phyloP scores from a whole-genome alignment of 345 rosid genomes.

The Litchi chinensis region DNA sequence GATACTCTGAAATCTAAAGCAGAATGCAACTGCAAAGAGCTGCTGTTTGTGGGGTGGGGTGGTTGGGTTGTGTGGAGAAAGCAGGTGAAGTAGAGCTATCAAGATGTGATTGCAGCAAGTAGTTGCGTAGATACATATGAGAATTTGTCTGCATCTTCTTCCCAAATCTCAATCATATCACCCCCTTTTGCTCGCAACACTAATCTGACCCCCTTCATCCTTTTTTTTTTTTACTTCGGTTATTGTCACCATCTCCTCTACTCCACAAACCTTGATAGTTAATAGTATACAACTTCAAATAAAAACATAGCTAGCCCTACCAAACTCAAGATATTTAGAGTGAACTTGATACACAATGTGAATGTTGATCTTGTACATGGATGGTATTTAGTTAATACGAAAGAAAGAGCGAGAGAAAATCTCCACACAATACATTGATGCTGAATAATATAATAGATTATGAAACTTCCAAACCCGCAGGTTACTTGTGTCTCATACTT shows the following conservation, averaged over 20 bases:
- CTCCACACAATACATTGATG: not conserved
- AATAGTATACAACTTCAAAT: conserved; percentile 17
- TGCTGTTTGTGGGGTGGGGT: conserved; percentile 18
- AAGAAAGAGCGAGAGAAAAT: too few relatives aligned
- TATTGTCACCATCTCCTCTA: conserved; percentile 27
- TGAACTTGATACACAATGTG: too few relatives aligned
- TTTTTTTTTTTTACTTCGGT: not conserved
- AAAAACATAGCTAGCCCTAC: not conserved
- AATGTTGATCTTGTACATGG: too few relatives aligned
- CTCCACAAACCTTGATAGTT: conserved; percentile 28
- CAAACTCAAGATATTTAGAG: too few relatives aligned
- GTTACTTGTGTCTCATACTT: not conserved
- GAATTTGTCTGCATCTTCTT: not conserved
- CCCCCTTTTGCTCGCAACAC: conserved; percentile 1
- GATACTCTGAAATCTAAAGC: conserved; percentile 9
- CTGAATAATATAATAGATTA: not conserved
- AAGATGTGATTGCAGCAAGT: conserved; percentile 10
- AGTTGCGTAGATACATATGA: not conserved
- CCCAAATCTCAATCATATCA: not conserved
- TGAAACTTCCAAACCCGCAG: not conserved
- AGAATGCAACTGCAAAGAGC: not conserved
- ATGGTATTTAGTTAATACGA: too few relatives aligned
- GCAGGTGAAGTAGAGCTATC: conserved; percentile 47
- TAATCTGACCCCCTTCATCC: not conserved
- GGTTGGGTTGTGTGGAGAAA: conserved; percentile 34